Percentiles rank a stretch among this genome's conserved stretches.
phyloP scores from a whole-genome alignment of 2,329 filamentous ascomycete species.

The Fusarium graminum region DNA sequence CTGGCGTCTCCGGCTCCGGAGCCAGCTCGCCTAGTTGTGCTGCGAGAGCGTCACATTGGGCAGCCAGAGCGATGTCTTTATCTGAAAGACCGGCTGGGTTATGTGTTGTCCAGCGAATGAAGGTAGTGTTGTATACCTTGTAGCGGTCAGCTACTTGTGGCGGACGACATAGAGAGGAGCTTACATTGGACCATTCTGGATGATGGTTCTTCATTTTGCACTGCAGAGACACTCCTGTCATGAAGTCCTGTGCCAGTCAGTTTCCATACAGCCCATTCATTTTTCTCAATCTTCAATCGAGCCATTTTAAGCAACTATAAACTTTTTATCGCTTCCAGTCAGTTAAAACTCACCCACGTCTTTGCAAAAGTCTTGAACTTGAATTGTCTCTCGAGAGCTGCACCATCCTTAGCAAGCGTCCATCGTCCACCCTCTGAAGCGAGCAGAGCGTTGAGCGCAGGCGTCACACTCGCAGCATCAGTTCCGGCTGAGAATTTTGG shows the following conservation, averaged over 20 bases:
- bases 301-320: background rate
- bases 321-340: background rate
- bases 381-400: constrained; percentile 70
- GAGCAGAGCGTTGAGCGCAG: constrained; percentile 58
- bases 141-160: constrained; percentile 8
- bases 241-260: constrained; percentile 71
- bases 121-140: constrained; percentile 77
- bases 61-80: constrained; percentile 73
- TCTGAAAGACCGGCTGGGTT: constrained; percentile 73
- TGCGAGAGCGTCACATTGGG: constrained; percentile 71
- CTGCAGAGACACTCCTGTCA: constrained; percentile 77
- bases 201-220: constrained; percentile 78
- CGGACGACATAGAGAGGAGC: background rate
- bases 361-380: constrained; percentile 75
- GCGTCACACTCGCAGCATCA: constrained; percentile 55
- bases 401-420: constrained; percentile 63
- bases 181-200: constrained; percentile 81
- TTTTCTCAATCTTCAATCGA: constrained; percentile 1
- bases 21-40: constrained; percentile 67
- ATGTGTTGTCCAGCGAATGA: constrained; percentile 81
- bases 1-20: constrained; percentile 45
- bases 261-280: background rate
- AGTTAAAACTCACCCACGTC: constrained; percentile 68
- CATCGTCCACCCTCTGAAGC: constrained; percentile 60
- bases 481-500: constrained; percentile 62